A percentile compares a stretch with the other conserved stretches of the same genome.
Evolutionary conservation across 2,329 filamentous ascomycete genomes (phyloP).

Genomic region (Claviceps humidiphila): DNA sequence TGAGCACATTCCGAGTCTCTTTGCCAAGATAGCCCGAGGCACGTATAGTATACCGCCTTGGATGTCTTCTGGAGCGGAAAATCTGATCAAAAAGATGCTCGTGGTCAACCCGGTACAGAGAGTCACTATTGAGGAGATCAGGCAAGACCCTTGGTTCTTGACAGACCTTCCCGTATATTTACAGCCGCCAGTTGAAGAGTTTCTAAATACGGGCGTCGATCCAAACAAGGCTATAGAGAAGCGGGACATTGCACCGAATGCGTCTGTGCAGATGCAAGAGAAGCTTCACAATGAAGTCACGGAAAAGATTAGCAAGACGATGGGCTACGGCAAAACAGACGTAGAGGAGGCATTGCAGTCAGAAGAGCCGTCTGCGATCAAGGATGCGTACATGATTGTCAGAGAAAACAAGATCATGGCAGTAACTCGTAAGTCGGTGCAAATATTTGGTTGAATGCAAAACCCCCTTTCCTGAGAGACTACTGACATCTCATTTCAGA

Average conservation of each 20-base stretch:
- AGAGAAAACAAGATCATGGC: slow-evolving; percentile 97
- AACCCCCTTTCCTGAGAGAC: slow-evolving; percentile 1
- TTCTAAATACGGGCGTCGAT: slow-evolving; percentile 86
- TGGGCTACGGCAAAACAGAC: slow-evolving; percentile 92
- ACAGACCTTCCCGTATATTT: slow-evolving; percentile 79
- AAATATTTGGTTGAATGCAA: too few relatives aligned
- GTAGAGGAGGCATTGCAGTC: slow-evolving; percentile 88
- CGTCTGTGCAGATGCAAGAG: slow-evolving; percentile 67
- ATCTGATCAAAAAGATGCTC: slow-evolving; percentile 82
- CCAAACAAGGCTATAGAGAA: slow-evolving; percentile 83
- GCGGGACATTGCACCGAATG: slow-evolving; percentile 65
- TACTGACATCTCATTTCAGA: slow-evolving; percentile 15
- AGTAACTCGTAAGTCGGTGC: slow-evolving; percentile 60
- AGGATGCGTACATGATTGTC: slow-evolving; percentile 96
- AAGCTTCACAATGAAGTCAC: slow-evolving; percentile 87
- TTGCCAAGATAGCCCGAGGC: slow-evolving; percentile 93
- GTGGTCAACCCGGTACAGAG: slow-evolving; percentile 90
- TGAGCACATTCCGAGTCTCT: slow-evolving; percentile 92
- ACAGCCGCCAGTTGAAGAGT: slow-evolving; percentile 77
- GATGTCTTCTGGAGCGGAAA: slow-evolving; percentile 71
- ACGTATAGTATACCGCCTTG: slow-evolving; percentile 88
- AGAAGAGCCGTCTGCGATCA: slow-evolving; percentile 92
- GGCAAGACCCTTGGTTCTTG: slow-evolving; percentile 86
- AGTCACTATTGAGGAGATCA: slow-evolving; percentile 87
- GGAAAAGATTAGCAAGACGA: slow-evolving; percentile 90